Evolutionary conservation across 106 monocot genomes (phyloP).

Genomic region (Dendrobium huoshanense): DNA sequence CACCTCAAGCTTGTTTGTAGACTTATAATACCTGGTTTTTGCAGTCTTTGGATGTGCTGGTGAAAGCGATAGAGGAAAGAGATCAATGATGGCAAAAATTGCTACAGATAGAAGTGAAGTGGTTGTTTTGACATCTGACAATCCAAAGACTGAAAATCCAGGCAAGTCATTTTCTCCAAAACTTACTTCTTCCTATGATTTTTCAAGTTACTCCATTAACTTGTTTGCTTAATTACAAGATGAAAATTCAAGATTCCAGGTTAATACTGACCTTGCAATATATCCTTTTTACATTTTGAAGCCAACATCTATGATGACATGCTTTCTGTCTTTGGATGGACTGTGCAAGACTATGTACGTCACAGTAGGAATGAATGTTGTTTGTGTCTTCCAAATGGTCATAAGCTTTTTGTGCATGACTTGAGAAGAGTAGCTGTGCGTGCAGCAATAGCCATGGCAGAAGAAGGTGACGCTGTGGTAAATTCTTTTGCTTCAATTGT

Average conservation of each 20-base stretch:
- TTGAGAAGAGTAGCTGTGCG: slow-evolving; percentile 16
- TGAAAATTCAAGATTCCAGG: not conserved
- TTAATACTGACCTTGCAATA: slow-evolving; percentile 4
- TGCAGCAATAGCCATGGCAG: slow-evolving; percentile 20
- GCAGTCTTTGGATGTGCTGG: slow-evolving; percentile 18
- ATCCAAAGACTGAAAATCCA: slow-evolving; percentile 20
- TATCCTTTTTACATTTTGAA: slow-evolving; percentile 3
- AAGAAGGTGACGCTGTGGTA: slow-evolving; percentile 18
- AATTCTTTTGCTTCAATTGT: not conserved
- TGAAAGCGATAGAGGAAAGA: slow-evolving; percentile 17
- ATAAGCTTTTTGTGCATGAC: slow-evolving; percentile 14
- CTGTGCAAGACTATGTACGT: slow-evolving; percentile 14
- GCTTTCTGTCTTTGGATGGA: slow-evolving; percentile 15
- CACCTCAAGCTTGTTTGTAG: too few species aligned
- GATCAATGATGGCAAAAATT: slow-evolving; percentile 21
- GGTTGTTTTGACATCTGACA: slow-evolving; percentile 19
- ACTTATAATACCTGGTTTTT: not conserved
- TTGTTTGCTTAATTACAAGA: not conserved
- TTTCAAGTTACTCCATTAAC: not conserved
- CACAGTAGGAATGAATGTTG: not conserved
- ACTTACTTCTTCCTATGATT: not conserved
- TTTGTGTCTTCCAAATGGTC: slow-evolving; percentile 15
- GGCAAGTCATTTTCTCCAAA: slow-evolving; percentile 3
- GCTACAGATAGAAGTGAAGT: slow-evolving; percentile 19
- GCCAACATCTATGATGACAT: slow-evolving; percentile 19